phyloP scores from a whole-genome alignment of 139 green algal genomes.

The Zygnema cylindricum region DNA sequence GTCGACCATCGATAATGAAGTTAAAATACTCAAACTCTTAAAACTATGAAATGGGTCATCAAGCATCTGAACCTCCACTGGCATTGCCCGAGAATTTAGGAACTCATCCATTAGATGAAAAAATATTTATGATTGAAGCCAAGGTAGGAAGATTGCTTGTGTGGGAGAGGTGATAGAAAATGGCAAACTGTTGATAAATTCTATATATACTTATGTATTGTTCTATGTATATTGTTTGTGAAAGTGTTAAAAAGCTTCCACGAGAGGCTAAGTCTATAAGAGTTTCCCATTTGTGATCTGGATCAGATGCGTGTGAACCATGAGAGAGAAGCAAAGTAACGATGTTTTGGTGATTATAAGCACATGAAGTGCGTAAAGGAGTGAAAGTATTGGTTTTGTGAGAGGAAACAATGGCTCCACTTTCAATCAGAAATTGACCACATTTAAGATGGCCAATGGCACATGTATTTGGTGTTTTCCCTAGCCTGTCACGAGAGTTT shows the following conservation, averaged over 20 bases:
- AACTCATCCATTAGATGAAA: too few species aligned
- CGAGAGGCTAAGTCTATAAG: slow-evolving; percentile 33
- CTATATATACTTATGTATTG: not conserved
- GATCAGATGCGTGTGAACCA: not conserved
- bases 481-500: slow-evolving; percentile 26
- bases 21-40: too few species aligned
- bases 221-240: too few species aligned
- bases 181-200: not conserved
- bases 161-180: not conserved
- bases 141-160: too few species aligned
- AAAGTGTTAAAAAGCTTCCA: not conserved
- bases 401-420: not conserved
- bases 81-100: too few species aligned
- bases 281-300: slow-evolving; percentile 13
- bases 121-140: too few species aligned
- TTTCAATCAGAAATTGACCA: slow-evolving; percentile 2
- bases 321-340: slow-evolving; percentile 1
- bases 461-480: slow-evolving; percentile 21
- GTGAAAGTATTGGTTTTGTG: slow-evolving; percentile 51
- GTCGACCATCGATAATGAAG: too few species aligned
- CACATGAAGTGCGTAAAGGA: slow-evolving; percentile 19
- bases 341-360: not conserved
- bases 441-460: not conserved
- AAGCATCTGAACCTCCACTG: too few species aligned
- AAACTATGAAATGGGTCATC: too few species aligned